Percentiles rank a stretch among this genome's conserved stretches.
Conservation (phyloP, 2,329 filamentous ascomycete genomes). For the Fusarium pseudonygamai region DNA sequence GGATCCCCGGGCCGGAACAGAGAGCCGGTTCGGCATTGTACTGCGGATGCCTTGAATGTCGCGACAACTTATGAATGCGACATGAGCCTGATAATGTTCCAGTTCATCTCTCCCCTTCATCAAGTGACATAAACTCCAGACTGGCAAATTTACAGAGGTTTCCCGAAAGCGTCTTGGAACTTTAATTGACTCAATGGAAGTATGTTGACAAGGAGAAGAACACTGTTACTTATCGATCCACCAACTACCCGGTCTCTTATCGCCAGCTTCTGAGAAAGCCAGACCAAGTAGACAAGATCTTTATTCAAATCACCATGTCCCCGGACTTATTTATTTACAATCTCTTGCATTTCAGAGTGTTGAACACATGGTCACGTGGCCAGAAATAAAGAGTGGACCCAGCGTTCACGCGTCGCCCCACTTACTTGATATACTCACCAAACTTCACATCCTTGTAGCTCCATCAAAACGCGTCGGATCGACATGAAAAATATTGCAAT, state of each 20-base stretch:
- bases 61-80: not conserved
- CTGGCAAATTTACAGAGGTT: not conserved
- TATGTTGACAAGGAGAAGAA: fast-evolving
- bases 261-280: fast-evolving
- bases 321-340: fast-evolving
- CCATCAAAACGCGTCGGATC: not conserved
- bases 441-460: not conserved
- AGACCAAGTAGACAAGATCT: not conserved
- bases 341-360: not conserved
- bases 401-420: fast-evolving
- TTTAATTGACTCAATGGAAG: fast-evolving
- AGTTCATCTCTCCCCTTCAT: fast-evolving
- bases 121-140: fast-evolving
- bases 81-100: not conserved
- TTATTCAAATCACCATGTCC: fast-evolving
- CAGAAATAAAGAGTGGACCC: fast-evolving
- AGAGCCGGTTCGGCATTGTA: not conserved
- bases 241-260: fast-evolving
- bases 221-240: fast-evolving
- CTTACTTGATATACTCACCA: fast-evolving
- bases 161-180: fast-evolving
- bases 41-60: too few relatives aligned
- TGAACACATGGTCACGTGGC: not conserved
- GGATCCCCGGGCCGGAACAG: not conserved
- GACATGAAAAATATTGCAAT: not conserved